Evolutionary conservation across 2,329 filamentous ascomycete species (phyloP).

Genomic region (Sarocladiaceae sp.): DNA sequence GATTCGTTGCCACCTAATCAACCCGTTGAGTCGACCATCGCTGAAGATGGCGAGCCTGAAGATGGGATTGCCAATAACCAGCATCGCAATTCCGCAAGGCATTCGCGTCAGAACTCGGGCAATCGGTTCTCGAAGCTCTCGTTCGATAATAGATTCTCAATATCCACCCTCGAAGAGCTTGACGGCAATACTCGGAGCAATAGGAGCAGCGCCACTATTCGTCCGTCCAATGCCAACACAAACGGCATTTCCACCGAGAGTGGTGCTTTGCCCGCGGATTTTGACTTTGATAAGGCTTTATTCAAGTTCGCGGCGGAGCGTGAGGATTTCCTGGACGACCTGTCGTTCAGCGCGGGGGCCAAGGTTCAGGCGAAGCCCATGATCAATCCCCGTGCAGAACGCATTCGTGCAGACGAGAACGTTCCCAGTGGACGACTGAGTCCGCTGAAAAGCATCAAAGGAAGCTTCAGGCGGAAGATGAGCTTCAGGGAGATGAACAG

Average conservation of each 20-base stretch:
- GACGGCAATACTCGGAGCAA: slow-evolving; percentile 55
- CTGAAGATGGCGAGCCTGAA: slow-evolving; percentile 55
- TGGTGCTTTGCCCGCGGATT: slow-evolving; percentile 44
- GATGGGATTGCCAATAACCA: slow-evolving; percentile 27
- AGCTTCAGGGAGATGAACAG: slow-evolving; percentile 95
- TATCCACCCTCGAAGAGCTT: slow-evolving; percentile 49
- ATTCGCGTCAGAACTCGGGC: slow-evolving; percentile 56
- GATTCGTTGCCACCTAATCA: slow-evolving; percentile 33
- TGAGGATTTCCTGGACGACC: slow-evolving; percentile 86
- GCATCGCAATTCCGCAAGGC: slow-evolving; percentile 30
- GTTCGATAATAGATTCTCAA: slow-evolving; percentile 44
- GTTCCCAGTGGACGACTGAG: slow-evolving; percentile 46
- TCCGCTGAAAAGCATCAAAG: slow-evolving; percentile 58
- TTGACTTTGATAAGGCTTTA: slow-evolving; percentile 89
- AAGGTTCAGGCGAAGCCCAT: slow-evolving; percentile 65
- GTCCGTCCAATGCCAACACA: slow-evolving; percentile 31
- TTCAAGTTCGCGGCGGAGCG: slow-evolving; percentile 93
- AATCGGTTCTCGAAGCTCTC: slow-evolving; percentile 52
- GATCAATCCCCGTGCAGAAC: slow-evolving; percentile 73
- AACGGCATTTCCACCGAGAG: slow-evolving; percentile 14
- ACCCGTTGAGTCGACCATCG: slow-evolving; percentile 50
- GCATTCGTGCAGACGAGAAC: slow-evolving; percentile 69
- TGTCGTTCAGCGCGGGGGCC: slow-evolving; percentile 80
- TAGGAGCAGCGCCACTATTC: slow-evolving; percentile 60
- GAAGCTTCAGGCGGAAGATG: slow-evolving; percentile 86